Base-by-base conservation (phyloP, 2,329 filamentous ascomycete genomes). In the Colletotrichum sp. region DNA sequence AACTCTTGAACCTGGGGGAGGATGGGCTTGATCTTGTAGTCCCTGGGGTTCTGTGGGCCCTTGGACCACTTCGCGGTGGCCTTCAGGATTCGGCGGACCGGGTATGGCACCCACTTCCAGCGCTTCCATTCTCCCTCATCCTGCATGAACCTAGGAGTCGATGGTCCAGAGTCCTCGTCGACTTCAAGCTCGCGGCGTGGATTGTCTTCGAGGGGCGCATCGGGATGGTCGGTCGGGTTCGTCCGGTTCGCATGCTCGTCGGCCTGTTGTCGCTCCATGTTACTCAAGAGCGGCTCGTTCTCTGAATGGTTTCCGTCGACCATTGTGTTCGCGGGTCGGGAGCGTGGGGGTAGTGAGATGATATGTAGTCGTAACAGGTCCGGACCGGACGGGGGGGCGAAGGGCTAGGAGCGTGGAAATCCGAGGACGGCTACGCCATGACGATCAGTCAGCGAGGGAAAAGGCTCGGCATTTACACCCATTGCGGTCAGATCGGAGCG, bases 1-100 rank as follows among this genome's bases (percentile, higher is more conserved):
- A 90, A 90, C 77, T 92, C 89, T 82, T 97, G 95, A 15, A 95
- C 83, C 15, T 81, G 81, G 3, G 94, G 93, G 68, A 96, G 90
- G 71, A 95, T 77, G 0, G 92, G 92, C 62, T 86, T 84, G 80
- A 94, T 93, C 76, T 81, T 85, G 81, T 88, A 88, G 55, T 82
- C 82, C 76, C 85, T 87, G 3, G 92, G 89, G 36, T 87, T 87
- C n/a, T 86, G 79, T 5, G 92, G 92, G 0, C 92, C 92, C 60
- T 85, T 82, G 13, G 88, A 85, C 92, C 92, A 93, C 70, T 81
- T 85, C 28, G 80, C 83, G 6, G 87, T 80, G 65, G 85, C 84
- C 69, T 83, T 86, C 65, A 83, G 80, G 69, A 88, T 81, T 72
- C 89, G 88, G 59, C 90, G 88, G 49, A 90, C 82, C 15, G 90